These are phyloP conservation scores for Pugionium dolabratum DNA, from an alignment of 345 rosid species.

Conservation along the genomic window DNA sequence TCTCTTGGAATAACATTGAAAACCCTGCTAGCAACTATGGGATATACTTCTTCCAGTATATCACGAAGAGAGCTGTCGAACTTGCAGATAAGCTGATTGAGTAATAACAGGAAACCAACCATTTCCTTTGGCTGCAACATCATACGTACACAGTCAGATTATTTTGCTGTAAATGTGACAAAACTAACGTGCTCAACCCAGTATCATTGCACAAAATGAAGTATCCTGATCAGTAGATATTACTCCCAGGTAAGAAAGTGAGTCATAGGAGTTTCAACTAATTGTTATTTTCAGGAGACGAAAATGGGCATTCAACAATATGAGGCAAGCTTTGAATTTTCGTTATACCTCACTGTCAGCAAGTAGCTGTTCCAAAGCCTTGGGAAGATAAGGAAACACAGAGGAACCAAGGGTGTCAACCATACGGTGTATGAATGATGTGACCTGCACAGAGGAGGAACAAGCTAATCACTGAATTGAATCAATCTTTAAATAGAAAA, in stretches of 20 bases:
- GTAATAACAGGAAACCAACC: slow-evolving; percentile 73
- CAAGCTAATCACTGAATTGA: slow-evolving; percentile 29
- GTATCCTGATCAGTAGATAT: slow-evolving; percentile 9
- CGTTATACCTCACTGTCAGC: slow-evolving; percentile 82
- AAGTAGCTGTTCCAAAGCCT: slow-evolving; percentile 85
- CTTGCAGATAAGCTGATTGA: slow-evolving; percentile 94
- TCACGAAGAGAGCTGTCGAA: slow-evolving; percentile 63
- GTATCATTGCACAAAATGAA: slow-evolving; percentile 4
- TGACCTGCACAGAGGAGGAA: slow-evolving; percentile 52
- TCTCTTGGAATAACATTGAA: slow-evolving; percentile 60
- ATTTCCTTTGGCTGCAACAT: slow-evolving; percentile 85
- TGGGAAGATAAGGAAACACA: slow-evolving; percentile 93
- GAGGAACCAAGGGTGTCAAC: slow-evolving; percentile 89
- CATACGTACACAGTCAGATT: neutral
- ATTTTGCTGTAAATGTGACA: slow-evolving; percentile 2
- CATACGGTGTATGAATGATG: slow-evolving; percentile 96
- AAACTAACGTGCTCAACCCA: neutral
- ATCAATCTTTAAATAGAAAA: no score
- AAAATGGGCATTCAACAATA: neutral
- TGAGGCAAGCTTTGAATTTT: slow-evolving; percentile 13
- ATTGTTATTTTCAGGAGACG: neutral
- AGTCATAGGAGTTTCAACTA: slow-evolving; percentile 7
- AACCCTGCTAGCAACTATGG: slow-evolving; percentile 76
- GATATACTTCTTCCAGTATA: slow-evolving; percentile 88
- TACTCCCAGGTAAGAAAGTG: slow-evolving; percentile 1